phyloP scores from a whole-genome alignment of 768 basidiomycete genomes.

The Trametopsis cervina region DNA sequence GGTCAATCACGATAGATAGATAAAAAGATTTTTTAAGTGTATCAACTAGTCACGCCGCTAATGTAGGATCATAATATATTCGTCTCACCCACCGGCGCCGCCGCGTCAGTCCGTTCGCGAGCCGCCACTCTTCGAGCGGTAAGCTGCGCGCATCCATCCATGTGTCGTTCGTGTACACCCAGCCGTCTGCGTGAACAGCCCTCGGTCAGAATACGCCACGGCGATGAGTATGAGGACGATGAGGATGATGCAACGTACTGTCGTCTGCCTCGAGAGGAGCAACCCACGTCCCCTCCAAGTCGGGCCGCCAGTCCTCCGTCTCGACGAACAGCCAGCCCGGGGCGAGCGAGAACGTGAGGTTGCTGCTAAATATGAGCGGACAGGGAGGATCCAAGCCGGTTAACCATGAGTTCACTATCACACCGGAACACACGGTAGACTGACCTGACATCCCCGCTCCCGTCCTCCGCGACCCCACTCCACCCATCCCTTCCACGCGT shows the following conservation, averaged over 20 bases:
- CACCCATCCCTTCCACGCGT: constrained; percentile 67
- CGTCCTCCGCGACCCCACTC: constrained; percentile 44
- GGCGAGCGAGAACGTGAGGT: constrained; percentile 72
- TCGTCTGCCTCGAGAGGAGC: constrained; percentile 28
- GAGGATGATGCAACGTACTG: constrained; percentile 19
- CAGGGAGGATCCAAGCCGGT: background rate
- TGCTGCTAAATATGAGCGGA: constrained; percentile 45
- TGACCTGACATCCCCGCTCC: constrained; percentile 57
- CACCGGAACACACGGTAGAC: constrained; percentile 16
- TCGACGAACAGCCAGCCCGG: constrained; percentile 70
- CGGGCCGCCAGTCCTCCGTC: constrained; percentile 73
- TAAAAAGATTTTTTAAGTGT: too few relatives aligned
- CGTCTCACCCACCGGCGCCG: constrained; percentile 65
- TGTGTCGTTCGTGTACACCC: constrained; percentile 75
- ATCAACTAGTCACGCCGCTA: background rate
- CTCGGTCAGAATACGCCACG: background rate
- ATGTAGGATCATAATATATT: constrained; percentile 39
- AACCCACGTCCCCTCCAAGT: constrained; percentile 53
- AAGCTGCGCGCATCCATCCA: constrained; percentile 50
- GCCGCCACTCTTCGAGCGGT: constrained; percentile 36
- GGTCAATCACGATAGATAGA: too few relatives aligned
- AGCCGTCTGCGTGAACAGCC: constrained; percentile 44
- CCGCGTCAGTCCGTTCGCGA: constrained; percentile 46
- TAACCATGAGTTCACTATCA: background rate
- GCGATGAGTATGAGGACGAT: too few relatives aligned